Evolutionary conservation across 1,139 yeast genomes (phyloP), one percentile per base, ranked within the genome.

Genomic region (Diutina ranongensis): DNA sequence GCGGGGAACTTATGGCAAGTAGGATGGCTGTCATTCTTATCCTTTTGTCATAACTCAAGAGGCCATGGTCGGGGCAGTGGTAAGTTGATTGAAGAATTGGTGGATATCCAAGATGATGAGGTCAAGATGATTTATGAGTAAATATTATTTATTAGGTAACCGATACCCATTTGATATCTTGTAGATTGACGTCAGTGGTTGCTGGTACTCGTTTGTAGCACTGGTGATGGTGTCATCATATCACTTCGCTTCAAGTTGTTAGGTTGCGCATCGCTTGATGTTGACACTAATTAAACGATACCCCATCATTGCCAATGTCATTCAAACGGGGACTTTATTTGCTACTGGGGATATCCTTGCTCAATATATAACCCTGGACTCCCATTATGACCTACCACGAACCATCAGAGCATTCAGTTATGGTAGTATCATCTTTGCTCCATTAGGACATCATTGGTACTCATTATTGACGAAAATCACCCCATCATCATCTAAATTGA

Each of bases 51-150:
- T 50, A 69, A 70, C 51, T 61, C 71, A 8, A 58, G 60, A 46
- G 66, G 68, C 12, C 95, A 65, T 48, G 72, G 69, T 31, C 63
- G 65, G 50, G 68, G 67, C 13, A 64, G 66, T 45, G 68, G 68
- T 13, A 55, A 57, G 46, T 50, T 54, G 40, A 51, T 70, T 40
- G 74, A 69, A 49, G 71, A 65, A 50, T 55, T 68, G 48, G 66
- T 68, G 45, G 73, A 69, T 50, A 59, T 69, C 32, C 71, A 68
- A 50, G 67, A 59, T 41, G 58, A 57, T 44, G 58, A 58, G 48
- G 56, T 55, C 47, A 59, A 64, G 22, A 63, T 65, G 67, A 64
- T 64, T 27, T 61, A 61, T 45, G 20, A 16, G 12, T 34, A 15
- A 7, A 15, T 19, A 15, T 27, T 9, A 15, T 15, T 34, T 15